Evolutionary conservation across 129 eudicot species (phyloP).

Genomic region (Erigeron canadensis): DNA sequence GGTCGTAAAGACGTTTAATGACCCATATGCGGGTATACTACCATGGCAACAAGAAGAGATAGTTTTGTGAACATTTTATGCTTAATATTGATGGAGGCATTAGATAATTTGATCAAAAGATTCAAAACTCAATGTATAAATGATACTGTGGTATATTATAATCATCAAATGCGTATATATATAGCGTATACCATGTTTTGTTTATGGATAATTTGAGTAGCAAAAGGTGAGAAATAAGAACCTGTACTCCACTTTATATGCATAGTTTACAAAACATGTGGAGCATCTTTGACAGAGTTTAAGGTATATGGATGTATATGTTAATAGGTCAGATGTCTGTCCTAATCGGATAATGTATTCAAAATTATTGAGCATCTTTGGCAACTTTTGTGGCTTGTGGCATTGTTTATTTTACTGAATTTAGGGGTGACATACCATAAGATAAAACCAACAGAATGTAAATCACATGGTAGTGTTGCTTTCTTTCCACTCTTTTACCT

Average conservation of each 20-base stretch:
- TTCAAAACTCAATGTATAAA: background rate
- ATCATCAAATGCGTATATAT: background rate
- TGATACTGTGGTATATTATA: slow-evolving; percentile 17
- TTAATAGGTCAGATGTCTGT: slow-evolving; percentile 1
- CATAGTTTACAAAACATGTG: background rate
- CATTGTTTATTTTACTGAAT: background rate
- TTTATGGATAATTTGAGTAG: background rate
- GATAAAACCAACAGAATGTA: background rate
- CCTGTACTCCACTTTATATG: background rate
- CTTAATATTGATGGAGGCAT: slow-evolving; percentile 8
- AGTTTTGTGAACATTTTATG: slow-evolving; percentile 14
- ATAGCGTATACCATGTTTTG: background rate
- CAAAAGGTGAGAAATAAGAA: no score
- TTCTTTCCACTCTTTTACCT: slow-evolving; percentile 15
- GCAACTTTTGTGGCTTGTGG: slow-evolving; percentile 4
- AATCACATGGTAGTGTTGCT: slow-evolving; percentile 18
- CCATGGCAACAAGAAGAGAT: slow-evolving; percentile 57
- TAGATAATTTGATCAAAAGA: slow-evolving; percentile 16
- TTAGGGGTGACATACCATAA: slow-evolving; percentile 13
- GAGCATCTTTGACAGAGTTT: slow-evolving; percentile 13
- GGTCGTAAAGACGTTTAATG: slow-evolving; percentile 43
- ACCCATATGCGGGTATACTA: slow-evolving; percentile 44
- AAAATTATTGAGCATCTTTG: slow-evolving; percentile 9
- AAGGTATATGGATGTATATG: background rate
- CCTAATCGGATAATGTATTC: slow-evolving; percentile 6